These are phyloP conservation scores for Stereocaulon alpinum DNA, from an alignment of 495 filamentous ascomycete species.

Conservation along the genomic window DNA sequence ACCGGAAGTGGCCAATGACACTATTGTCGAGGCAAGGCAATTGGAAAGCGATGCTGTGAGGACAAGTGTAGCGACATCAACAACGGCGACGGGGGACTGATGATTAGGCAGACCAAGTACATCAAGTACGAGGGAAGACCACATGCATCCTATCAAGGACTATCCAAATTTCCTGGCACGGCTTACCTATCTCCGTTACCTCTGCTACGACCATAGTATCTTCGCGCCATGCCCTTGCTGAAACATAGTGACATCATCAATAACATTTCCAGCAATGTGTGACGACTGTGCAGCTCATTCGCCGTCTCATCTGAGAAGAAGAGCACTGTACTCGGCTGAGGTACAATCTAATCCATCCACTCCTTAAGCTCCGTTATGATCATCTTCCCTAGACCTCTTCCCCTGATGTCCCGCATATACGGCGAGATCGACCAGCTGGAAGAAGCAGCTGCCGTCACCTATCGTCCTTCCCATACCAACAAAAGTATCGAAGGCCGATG, in stretches of 20 bases:
- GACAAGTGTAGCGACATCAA: too few species aligned
- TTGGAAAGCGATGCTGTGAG: too few species aligned
- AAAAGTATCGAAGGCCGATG: not conserved
- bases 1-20: too few species aligned
- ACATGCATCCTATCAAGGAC: too few species aligned
- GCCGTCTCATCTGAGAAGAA: conserved; percentile 39
- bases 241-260: not conserved
- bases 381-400: conserved; percentile 37
- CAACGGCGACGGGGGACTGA: too few species aligned
- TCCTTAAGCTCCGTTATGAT: conserved; percentile 35
- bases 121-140: not conserved
- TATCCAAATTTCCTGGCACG: not conserved
- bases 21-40: too few species aligned
- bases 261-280: conserved; percentile 32
- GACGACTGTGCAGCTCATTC: conserved; percentile 34
- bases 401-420: conserved; percentile 39
- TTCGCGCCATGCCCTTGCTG: conserved; percentile 1
- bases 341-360: conserved; percentile 31
- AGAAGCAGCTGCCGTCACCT: conserved; percentile 45
- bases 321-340: conserved; percentile 34
- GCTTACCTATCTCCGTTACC: not conserved
- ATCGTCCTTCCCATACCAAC: conserved; percentile 42
- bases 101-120: too few species aligned
- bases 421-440: conserved; percentile 43
- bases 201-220: too few species aligned